phyloP scores from a whole-genome alignment of 352 stramenopile genomes.

The Globisporangium alternatum region DNA sequence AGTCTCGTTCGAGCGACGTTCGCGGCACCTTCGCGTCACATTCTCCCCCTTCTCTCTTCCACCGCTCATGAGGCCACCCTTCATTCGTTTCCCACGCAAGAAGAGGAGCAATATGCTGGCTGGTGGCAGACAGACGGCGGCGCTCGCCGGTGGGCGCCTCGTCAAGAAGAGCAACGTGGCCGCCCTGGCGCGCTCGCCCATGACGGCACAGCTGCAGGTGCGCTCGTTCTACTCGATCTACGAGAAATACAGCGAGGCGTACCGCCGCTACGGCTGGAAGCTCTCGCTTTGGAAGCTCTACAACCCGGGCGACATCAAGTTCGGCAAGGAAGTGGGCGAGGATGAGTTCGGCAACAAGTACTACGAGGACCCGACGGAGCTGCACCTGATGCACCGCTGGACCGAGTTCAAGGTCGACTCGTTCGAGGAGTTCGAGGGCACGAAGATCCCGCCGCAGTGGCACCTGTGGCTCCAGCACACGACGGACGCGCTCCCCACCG shows the following conservation, averaged over 20 bases:
- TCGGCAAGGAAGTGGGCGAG: constrained; percentile 74
- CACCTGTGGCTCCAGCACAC: constrained; percentile 85
- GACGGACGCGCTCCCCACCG: constrained; percentile 62
- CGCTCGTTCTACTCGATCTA: constrained; percentile 75
- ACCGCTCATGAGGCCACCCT: background rate
- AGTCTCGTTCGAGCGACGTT: background rate
- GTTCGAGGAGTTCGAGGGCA: constrained; percentile 76
- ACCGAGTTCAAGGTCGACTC: constrained; percentile 81
- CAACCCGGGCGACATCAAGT: constrained; percentile 86
- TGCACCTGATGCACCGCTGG: constrained; percentile 77
- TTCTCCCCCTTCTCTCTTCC: constrained; percentile 4
- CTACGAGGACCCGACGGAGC: constrained; percentile 81
- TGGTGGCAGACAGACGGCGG: constrained; percentile 20
- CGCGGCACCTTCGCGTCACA: background rate
- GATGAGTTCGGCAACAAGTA: constrained; percentile 87
- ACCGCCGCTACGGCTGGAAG: constrained; percentile 82
- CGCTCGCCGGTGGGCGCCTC: constrained; percentile 36
- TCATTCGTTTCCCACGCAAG: constrained; percentile 10
- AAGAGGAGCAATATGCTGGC: constrained; percentile 15
- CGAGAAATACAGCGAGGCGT: constrained; percentile 81
- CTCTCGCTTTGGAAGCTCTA: constrained; percentile 86
- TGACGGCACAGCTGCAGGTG: constrained; percentile 29
- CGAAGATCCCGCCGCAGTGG: constrained; percentile 78
- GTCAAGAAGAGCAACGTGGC: constrained; percentile 17
- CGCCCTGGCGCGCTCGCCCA: background rate